A percentile compares a stretch with the other conserved stretches of the same genome.
These are phyloP conservation scores for Phytophthora sp. DNA, from an alignment of 352 stramenopile species.

Conservation along the genomic window DNA sequence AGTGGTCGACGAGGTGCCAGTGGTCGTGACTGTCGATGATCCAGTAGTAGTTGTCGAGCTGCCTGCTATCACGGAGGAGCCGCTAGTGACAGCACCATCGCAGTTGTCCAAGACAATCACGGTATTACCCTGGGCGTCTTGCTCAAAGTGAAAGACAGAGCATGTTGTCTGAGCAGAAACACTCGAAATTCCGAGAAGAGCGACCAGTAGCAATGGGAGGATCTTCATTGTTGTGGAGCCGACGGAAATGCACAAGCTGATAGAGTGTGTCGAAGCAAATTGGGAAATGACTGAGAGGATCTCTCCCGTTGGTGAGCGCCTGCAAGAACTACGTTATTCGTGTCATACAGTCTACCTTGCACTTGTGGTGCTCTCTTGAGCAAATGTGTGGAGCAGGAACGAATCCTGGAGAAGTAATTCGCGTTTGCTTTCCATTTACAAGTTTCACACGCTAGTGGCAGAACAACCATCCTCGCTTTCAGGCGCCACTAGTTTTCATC, in stretches of 20 bases:
- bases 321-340: too few species aligned
- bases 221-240: constrained; percentile 13
- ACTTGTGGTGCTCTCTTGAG: background rate
- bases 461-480: background rate
- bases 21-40: background rate
- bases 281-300: constrained; percentile 9
- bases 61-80: constrained; percentile 15
- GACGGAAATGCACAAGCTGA: too few species aligned
- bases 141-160: constrained; percentile 22
- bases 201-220: constrained; percentile 10
- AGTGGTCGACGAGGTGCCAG: background rate
- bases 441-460: constrained; percentile 11
- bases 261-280: constrained; percentile 17
- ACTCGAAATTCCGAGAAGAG: constrained; percentile 10
- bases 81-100: constrained; percentile 10
- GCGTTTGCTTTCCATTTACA: constrained; percentile 10
- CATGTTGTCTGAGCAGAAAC: constrained; percentile 13
- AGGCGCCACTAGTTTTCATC: background rate
- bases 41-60: background rate
- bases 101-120: constrained; percentile 29
- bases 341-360: too few species aligned
- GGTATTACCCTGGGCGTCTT: constrained; percentile 12
- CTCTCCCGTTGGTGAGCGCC: background rate
- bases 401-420: constrained; percentile 1
- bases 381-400: constrained; percentile 10